Evolutionary conservation across 768 basidiomycete species (phyloP).

Genomic region (Glaciozyma martinii): DNA sequence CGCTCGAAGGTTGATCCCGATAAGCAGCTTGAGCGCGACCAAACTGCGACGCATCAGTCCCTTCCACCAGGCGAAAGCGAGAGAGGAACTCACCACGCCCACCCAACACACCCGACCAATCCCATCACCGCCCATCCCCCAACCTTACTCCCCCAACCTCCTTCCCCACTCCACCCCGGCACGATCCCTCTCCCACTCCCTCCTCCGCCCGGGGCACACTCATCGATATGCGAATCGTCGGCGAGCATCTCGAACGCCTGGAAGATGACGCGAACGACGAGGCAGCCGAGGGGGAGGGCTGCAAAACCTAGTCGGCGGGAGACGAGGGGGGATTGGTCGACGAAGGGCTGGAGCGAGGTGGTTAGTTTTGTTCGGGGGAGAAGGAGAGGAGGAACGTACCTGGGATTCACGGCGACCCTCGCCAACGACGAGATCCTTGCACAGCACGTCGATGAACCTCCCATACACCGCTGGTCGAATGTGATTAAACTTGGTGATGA

Average conservation of each 20-base stretch:
- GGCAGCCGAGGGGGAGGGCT: constrained; percentile 76
- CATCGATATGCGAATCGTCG: constrained; percentile 33
- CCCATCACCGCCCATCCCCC: constrained; percentile 8
- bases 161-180: neutral
- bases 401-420: constrained; percentile 62
- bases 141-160: constrained; percentile 4
- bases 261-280: constrained; percentile 45
- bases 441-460: constrained; percentile 88
- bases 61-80: neutral
- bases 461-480: constrained; percentile 92
- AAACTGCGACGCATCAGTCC: constrained; percentile 14
- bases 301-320: constrained; percentile 90
- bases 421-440: constrained; percentile 73
- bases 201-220: constrained; percentile 29
- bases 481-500: constrained; percentile 99
- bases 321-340: constrained; percentile 91
- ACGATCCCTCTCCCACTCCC: neutral
- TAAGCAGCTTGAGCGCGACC: constrained; percentile 68
- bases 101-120: constrained; percentile 54
- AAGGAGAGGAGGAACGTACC: constrained; percentile 41
- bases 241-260: constrained; percentile 43
- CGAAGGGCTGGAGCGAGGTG: constrained; percentile 53
- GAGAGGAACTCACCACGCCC: constrained; percentile 62
- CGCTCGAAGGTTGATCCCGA: constrained; percentile 46
- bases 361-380: neutral